Evolutionary conservation across 192 early-diverging fungal species (phyloP).

Genomic region (Lunasporangiospora selenospora): DNA sequence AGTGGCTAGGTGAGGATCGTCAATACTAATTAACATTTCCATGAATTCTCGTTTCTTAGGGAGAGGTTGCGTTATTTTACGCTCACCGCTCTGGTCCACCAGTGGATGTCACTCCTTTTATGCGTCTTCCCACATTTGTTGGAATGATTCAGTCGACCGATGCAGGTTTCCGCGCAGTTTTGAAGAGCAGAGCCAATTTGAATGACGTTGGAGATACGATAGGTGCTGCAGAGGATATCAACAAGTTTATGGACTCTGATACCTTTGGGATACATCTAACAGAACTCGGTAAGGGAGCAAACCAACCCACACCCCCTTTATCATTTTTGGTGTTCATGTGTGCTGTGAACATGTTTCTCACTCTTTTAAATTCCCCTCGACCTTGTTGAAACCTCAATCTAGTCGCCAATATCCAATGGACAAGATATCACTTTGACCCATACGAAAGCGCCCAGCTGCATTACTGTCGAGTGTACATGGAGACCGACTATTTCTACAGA

Average conservation of each 20-base stretch:
- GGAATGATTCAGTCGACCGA: slow-evolving; percentile 8
- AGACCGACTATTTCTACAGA: slow-evolving; percentile 24
- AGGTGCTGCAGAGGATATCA: neutral
- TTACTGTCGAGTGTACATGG: slow-evolving; percentile 23
- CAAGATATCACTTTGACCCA: slow-evolving; percentile 22
- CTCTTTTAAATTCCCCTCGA: no score
- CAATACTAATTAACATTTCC: no score
- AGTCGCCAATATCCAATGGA: slow-evolving; percentile 36
- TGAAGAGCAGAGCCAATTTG: slow-evolving; percentile 18
- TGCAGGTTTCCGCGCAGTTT: slow-evolving; percentile 6
- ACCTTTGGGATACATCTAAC: slow-evolving; percentile 22
- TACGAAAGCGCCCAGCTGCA: slow-evolving; percentile 37
- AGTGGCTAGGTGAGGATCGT: no score
- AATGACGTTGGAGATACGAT: slow-evolving; percentile 7
- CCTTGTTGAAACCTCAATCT: no score
- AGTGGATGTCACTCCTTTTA: slow-evolving; percentile 20
- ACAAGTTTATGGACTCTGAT: slow-evolving; percentile 13
- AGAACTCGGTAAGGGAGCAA: slow-evolving; percentile 35
- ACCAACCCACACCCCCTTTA: no score
- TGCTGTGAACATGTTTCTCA: no score
- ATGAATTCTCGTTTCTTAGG: no score
- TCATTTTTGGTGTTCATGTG: no score
- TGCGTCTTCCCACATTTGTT: slow-evolving; percentile 10
- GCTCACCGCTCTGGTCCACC: neutral
- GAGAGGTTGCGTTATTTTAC: slow-evolving; percentile 29